Evolutionary conservation across 2,329 filamentous ascomycete species (phyloP), one percentile per base, ranked within the genome.

Genomic region (Pyricularia sp.): DNA sequence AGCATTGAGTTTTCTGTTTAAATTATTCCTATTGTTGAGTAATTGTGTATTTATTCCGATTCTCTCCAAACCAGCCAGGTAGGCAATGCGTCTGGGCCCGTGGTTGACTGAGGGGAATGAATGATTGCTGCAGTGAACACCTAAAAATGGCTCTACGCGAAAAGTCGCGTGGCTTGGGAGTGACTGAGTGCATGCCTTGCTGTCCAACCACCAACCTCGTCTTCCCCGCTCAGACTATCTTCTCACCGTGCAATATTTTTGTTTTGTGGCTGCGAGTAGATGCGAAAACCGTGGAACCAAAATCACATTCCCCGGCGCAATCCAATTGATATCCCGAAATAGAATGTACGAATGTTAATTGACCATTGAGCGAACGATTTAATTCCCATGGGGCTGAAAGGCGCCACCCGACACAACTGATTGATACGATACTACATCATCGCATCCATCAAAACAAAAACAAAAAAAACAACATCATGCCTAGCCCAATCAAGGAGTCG

Each of bases 401-500:
- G n/a, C n/a, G 58, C 58, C 25, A 26, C 59, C 26, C 10, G 31
- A 33, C 10, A 61, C 58, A 26, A n/a, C 25, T 4, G 12, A 23
- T 12, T 10, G 25, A 58, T 25, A 23, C 58, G 25, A 23, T 23
- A 23, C 25, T 17, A 61, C 58, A 61, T 26, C 5, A 26, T 36
- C 33, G 33, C 58, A 61, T 26, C 25, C 23, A 61, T 28, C 59
- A 63, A 63, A 63, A 63, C 23, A 28, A 30, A 30, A 30, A 42
- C 64, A 63, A 63, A 12, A 28, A 30, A 30, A 30, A 42, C 64
- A 17, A 50, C 68, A 72, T 65, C 61, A 77, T 78, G 77, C 75
- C 76, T 67, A 78, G 77, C 71, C 77, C 77, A 14, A 73, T 73
- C 23, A 76, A 72, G 69, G 76, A 77, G 55, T 69, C 70, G 33